Evolutionary conservation across 495 filamentous ascomycete genomes (phyloP), one percentile per base, ranked within the genome.

Genomic region (Haplographium delicatum): DNA sequence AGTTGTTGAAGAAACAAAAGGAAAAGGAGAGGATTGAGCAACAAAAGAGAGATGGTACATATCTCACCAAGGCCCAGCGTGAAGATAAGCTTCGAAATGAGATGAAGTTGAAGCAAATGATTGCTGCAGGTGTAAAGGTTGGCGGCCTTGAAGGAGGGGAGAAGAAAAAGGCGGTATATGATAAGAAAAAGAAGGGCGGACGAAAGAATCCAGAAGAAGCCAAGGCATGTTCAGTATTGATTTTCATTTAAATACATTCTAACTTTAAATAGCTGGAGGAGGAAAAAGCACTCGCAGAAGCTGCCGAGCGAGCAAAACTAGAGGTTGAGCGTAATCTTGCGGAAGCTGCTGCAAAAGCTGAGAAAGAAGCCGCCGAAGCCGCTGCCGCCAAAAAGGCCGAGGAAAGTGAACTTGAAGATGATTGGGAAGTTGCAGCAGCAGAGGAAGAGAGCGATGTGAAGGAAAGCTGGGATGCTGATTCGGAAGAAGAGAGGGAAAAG

Each of bases 21-120:
- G 94, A 99, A 65, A 94, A 86, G 68, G 86, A 96, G 68, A 91
- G 80, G 72, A 89, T 95, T 54, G 94, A 99, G 60, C 87, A 96
- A 68, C 79, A 96, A 13, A 93, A 93, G 72, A 91, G 81, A 64
- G 90, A 95, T 68, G 94, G 94, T 60, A 96, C 95, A 64, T 90
- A 89, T 59, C 73, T 96, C 53, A 96, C 91, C 55, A 93, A 95
- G 67, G 88, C 91, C 24, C 90, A 99, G 67, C 87, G 82, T 60
- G 89, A 96, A 59, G 85, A 85, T 52, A 85, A 91, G 65, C 81
- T 82, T 23, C 79, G 80, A 52, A 85, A 89, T 62, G 86, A 96
- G 65, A 70, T 86, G 60, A 90, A 93, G 48, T 74, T 95, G 58
- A 81, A 96, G 77, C 94, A 97, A 68, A 91, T 97, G 91, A 74